Evolutionary conservation across 1,139 yeast species (phyloP), one percentile per base, ranked within the genome.

Genomic region (Debaryomyces udenii): DNA sequence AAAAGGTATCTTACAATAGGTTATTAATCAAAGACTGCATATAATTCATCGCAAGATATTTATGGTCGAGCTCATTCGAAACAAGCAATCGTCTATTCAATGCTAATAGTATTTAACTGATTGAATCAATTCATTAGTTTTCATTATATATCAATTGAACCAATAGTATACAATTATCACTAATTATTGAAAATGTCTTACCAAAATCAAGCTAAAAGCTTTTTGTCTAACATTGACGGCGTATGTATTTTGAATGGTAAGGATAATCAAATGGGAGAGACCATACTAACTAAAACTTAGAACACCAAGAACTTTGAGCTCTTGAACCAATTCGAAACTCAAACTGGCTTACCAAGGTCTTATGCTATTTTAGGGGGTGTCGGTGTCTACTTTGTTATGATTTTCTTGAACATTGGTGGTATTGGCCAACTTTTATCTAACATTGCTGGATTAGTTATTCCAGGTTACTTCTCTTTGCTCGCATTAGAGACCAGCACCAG

Each of bases 401-500:
- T 90, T 46, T 88, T 91, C 69, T 73, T 91, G 59, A 94, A 94
- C 68, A 71, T 90, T 53, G 98, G 96, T 48, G 98, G 96, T 16
- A 72, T 91, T 59, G 98, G 98, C 46, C 95, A 91, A 70, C 80
- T 93, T 55, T 77, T 93, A 51, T 86, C 97, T 51, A 93, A 94
- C 74, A 70, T 93, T 58, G 95, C 95, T 27, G 96, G 98, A 0
- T 86, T 93, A 53, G 87, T 82, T 27, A 66, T 90, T 47, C 99
- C 99, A 40, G 94, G 94, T 39, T 93, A 91, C 72, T 83, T 78
- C 63, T 93, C 99, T 9, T 74, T 93, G 49, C 62, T 80, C 48
- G 98, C 99, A 14, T 76, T 93, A 52, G 88, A 83, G 65, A 84
- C 96, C 27, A 53, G 78, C 9, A 62, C 77, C 24, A 70, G 81